These are phyloP conservation scores for Secale cereale DNA, from an alignment of 176 grass and related monocot genomes.

Conservation along the genomic window DNA sequence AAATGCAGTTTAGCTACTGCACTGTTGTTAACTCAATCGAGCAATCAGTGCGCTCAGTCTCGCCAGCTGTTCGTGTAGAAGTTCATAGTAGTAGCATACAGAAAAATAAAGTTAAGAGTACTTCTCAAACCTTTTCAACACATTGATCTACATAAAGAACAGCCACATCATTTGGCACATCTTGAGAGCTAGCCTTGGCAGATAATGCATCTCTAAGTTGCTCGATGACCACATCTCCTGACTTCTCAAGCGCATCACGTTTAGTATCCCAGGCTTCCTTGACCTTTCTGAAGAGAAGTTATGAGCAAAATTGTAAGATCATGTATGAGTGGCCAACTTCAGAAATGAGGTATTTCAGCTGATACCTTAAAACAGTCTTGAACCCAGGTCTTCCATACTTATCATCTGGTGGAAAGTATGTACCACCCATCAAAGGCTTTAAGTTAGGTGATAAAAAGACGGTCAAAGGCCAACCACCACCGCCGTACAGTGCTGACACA, in stretches of 20 bases:
- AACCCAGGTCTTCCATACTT: slow-evolving; percentile 87
- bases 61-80: neutral
- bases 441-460: slow-evolving; percentile 81
- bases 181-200: slow-evolving; percentile 54
- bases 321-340: neutral
- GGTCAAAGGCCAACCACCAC: slow-evolving; percentile 96
- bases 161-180: slow-evolving; percentile 63
- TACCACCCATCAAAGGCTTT: slow-evolving; percentile 94
- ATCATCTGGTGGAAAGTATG: slow-evolving; percentile 96
- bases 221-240: slow-evolving; percentile 59
- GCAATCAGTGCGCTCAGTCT: neutral
- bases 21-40: neutral
- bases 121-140: slow-evolving; percentile 63
- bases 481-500: slow-evolving; percentile 73
- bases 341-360: neutral
- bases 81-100: neutral
- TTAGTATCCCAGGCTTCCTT: slow-evolving; percentile 94
- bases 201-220: slow-evolving; percentile 82
- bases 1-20: neutral
- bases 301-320: neutral
- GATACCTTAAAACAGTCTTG: slow-evolving; percentile 88
- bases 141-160: slow-evolving; percentile 57
- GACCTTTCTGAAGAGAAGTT: slow-evolving; percentile 56
- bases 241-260: slow-evolving; percentile 63
- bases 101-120: neutral